A percentile compares a stretch with the other conserved stretches of the same genome.
Conservation (phyloP, 768 basidiomycete species). For the Tylopilus sp. region DNA sequence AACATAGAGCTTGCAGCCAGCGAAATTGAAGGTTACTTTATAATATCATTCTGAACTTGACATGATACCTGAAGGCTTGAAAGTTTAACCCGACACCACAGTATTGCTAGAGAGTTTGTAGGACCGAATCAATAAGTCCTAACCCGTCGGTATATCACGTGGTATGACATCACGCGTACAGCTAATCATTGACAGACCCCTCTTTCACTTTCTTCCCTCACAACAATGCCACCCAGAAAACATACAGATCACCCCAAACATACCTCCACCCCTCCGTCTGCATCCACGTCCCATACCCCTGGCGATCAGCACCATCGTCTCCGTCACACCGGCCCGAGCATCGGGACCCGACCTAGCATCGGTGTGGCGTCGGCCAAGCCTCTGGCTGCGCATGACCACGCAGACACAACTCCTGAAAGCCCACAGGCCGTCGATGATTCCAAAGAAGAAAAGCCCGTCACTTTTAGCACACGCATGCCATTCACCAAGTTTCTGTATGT, state of each 20-base stretch:
- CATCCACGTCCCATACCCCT: conserved; percentile 4
- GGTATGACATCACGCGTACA: conserved; percentile 16
- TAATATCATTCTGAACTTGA: too few relatives aligned
- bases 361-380: conserved; percentile 2
- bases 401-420: neutral
- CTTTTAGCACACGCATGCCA: conserved; percentile 2
- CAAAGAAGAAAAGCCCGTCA: neutral
- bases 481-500: conserved; percentile 46
- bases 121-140: too few relatives aligned
- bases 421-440: neutral
- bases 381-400: neutral
- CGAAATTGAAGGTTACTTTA: neutral
- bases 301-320: conserved; percentile 15
- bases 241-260: conserved; percentile 12
- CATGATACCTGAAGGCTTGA: too few relatives aligned
- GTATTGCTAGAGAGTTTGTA: too few relatives aligned
- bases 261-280: conserved; percentile 4
- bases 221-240: conserved; percentile 16
- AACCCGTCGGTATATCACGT: conserved; percentile 3
- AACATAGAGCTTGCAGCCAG: conserved; percentile 7
- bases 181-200: too few relatives aligned
- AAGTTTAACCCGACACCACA: too few relatives aligned
- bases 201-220: neutral
- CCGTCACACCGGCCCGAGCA: conserved; percentile 19
- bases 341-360: conserved; percentile 2